Evolutionary conservation across 2,329 filamentous ascomycete species (phyloP).

Genomic region (Hansfordia pulvinata): DNA sequence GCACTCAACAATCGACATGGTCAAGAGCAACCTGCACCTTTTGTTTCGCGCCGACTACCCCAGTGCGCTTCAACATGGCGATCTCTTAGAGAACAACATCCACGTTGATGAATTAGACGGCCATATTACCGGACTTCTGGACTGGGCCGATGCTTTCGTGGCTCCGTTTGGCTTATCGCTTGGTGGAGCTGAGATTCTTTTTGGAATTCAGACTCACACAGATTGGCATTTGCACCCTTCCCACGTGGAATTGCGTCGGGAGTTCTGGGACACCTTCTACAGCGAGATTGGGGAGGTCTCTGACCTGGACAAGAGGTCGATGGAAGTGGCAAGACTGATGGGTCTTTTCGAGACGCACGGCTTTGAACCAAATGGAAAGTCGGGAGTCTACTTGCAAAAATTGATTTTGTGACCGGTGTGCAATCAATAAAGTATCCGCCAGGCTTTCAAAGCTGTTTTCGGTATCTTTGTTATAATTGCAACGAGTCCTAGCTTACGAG

Average conservation of each 20-base stretch:
- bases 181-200: slow-evolving; percentile 7
- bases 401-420: too few species aligned
- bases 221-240: slow-evolving; percentile 1
- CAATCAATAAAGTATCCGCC: too few species aligned
- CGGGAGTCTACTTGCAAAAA: too few species aligned
- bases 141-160: slow-evolving; percentile 6
- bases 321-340: slow-evolving; percentile 1
- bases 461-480: too few species aligned
- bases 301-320: not conserved
- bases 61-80: slow-evolving; percentile 6
- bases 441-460: too few species aligned
- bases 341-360: slow-evolving; percentile 1
- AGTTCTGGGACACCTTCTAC: slow-evolving; percentile 2
- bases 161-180: slow-evolving; percentile 8
- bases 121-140: slow-evolving; percentile 6
- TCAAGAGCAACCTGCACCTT: slow-evolving; percentile 5
- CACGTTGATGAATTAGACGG: slow-evolving; percentile 7
- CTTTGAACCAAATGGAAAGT: slow-evolving; percentile 1
- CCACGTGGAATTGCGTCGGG: slow-evolving; percentile 1
- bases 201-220: slow-evolving; percentile 2
- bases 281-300: not conserved
- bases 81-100: slow-evolving; percentile 10
- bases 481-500: too few species aligned
- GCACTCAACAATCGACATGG: slow-evolving; percentile 2
- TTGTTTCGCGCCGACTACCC: slow-evolving; percentile 6